Evolutionary conservation across 495 filamentous ascomycete species (phyloP).

Genomic region (Cryomyces antarcticus): DNA sequence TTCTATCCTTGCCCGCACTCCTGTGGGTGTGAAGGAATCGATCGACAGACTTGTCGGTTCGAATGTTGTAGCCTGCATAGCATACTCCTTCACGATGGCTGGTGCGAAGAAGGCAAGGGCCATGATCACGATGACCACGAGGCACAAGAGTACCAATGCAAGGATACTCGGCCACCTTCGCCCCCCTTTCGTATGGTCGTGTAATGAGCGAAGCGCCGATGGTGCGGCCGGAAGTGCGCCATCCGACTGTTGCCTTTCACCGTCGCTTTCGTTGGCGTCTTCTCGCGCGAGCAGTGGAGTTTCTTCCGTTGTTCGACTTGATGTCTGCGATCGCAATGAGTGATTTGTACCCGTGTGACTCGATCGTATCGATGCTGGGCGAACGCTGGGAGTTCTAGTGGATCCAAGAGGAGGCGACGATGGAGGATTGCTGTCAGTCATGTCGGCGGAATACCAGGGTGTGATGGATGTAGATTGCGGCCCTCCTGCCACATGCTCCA

Average conservation of each 20-base stretch:
- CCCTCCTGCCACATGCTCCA: no score
- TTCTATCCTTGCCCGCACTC: conserved; percentile 56
- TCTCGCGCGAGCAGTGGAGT: neutral
- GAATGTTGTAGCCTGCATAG: conserved; percentile 58
- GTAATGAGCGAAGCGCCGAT: neutral
- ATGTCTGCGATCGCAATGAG: neutral
- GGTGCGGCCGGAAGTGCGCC: neutral
- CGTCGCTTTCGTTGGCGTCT: neutral
- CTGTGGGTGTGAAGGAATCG: conserved; percentile 56
- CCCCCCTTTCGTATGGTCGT: neutral
- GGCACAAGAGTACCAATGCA: conserved; percentile 27
- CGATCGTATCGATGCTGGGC: neutral
- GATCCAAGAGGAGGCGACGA: neutral
- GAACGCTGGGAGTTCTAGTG: neutral
- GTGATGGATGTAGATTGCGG: no score
- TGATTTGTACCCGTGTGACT: neutral
- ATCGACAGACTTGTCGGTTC: conserved; percentile 65
- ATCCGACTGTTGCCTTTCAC: neutral
- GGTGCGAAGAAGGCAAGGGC: conserved; percentile 56
- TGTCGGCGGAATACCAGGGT: neutral
- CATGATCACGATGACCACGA: conserved; percentile 30
- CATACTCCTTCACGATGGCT: conserved; percentile 62
- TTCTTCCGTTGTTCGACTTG: neutral
- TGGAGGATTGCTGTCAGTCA: neutral
- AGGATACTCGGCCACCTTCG: conserved; percentile 37